Base-by-base conservation (phyloP, 495 filamentous ascomycete genomes). In the Tetracladium setigerum region DNA sequence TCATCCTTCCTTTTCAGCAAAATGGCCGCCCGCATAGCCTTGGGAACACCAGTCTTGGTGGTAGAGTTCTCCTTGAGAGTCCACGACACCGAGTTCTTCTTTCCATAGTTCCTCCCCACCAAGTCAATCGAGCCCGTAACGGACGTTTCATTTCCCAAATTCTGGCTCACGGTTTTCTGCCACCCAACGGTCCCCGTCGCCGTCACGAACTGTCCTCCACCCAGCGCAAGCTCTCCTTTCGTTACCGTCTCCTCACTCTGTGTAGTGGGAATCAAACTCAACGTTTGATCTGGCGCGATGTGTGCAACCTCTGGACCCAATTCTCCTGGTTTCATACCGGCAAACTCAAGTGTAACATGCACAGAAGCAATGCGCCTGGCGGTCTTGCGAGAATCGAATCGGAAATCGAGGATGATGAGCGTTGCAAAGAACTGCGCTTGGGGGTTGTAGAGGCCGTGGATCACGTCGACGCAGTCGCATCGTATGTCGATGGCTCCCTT, bases 321-420 rank as follows among this genome's bases (percentile, higher is more conserved):
- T 14, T 41, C 38, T 10, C 30, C 47, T 4, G 24, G 16, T 2
- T 39, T 40, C 22, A 32, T 38, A 15, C 5, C 46, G 12, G 15
- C 16, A 37, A 55, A 61, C 9, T 27, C 30, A 19, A 59, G 38
- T n/a, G 15, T 40, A 12, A 62, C 43, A 2, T 57, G n/a, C 12
- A 39, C 59, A 15, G 15, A 16, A 5, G 19, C 30, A 16, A 62
- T 46, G 12, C 56, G 33, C n/a, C 56, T 38, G 1, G 50, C 45
- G 13, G 38, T 31, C 41, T 57, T 57, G 17, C 35, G 47, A 1
- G 36, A 0, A 34, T 52, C 37, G 48, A 62, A 62, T 12, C 44
- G 53, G 37, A 62, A 59, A 9, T 54, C 49, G 12, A 49, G 46
- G 27, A 62, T 50, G 11, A 62, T 31, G 2, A 62, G 50, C 2